Base-by-base conservation (phyloP, 192 early-diverging fungal genomes). In the Coemansia guatemalensis region DNA sequence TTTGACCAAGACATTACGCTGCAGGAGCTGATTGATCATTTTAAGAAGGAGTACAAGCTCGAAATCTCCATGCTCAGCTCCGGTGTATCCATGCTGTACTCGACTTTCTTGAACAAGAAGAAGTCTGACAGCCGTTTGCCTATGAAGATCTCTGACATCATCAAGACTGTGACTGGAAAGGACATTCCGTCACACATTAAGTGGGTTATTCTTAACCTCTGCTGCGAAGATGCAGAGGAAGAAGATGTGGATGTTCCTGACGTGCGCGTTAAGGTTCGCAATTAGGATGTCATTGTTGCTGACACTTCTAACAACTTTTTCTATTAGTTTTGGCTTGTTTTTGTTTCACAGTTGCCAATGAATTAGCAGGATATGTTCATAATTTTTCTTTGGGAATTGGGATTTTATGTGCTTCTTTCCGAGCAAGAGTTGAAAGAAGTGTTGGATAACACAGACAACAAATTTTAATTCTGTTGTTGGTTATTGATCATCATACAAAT, bases 1-100 rank as follows among this genome's bases (percentile, higher is more conserved):
- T 84, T 96, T 41, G 66, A 88, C 48, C 80, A 82, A 8, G 92
- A 98, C 67, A 62, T 95, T 39, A 97, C 96, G 1, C 78, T 99
- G 70, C 85, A 92, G 74, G 89, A 95, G 68, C 86, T 98, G 39
- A 82, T 99, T 53, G 88, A 95, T 67, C 77, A 87, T 60, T 96
- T 99, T 74, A 68, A 89, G 81, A 71, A 81, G 0, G 76, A 93
- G 64, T 88, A 95, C 74, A 84, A 90, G 57, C 80, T 99, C 41
- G 94, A 95, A 49, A 86, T 97, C 57, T 91, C 88, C 22, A 97
- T 98, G 96, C 73, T 98, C 5, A 95, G 93, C 32, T 89, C 86
- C 12, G 95, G 94, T 11, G 92, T 92, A 11, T 90, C 85, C 56
- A 95, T 99, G 96, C 78, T 99, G 54, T 98, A 93, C 71, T 86